Conservation (phyloP, 2,329 filamentous ascomycete species). For the Coniella lustricola region DNA sequence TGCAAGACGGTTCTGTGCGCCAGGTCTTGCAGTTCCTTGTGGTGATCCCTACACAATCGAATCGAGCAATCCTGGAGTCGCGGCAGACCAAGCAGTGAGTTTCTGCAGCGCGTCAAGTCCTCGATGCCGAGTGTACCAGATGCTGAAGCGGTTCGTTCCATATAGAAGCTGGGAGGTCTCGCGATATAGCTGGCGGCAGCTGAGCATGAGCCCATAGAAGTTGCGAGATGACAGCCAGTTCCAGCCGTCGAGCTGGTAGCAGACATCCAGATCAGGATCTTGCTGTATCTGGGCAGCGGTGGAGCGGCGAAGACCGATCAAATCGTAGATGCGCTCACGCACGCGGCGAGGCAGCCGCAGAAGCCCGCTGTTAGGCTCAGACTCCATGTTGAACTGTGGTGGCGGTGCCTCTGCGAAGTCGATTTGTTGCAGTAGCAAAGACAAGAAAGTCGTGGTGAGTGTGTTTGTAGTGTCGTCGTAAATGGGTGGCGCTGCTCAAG, state of each 20-base stretch:
- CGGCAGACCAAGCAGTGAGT: constrained; percentile 10
- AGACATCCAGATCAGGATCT: not conserved
- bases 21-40: constrained; percentile 9
- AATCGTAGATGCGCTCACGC: not conserved
- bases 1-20: constrained; percentile 8
- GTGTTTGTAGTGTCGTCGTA: no score
- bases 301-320: not conserved
- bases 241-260: no score
- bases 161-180: constrained; percentile 14
- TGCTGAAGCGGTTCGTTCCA: constrained; percentile 11
- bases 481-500: no score
- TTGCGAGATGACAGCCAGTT: not conserved
- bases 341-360: no score
- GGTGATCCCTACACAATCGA: constrained; percentile 5
- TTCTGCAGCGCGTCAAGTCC: constrained; percentile 4
- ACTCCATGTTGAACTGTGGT: no score
- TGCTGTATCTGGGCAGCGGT: not conserved
- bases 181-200: constrained; percentile 11
- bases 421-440: no score
- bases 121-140: not conserved
- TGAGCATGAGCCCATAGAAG: constrained; percentile 16
- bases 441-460: no score
- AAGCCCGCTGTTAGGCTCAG: no score
- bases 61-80: constrained; percentile 11
- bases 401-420: no score